Base-by-base conservation (phyloP, 2,329 filamentous ascomycete species). In the Fusarium palustre region DNA sequence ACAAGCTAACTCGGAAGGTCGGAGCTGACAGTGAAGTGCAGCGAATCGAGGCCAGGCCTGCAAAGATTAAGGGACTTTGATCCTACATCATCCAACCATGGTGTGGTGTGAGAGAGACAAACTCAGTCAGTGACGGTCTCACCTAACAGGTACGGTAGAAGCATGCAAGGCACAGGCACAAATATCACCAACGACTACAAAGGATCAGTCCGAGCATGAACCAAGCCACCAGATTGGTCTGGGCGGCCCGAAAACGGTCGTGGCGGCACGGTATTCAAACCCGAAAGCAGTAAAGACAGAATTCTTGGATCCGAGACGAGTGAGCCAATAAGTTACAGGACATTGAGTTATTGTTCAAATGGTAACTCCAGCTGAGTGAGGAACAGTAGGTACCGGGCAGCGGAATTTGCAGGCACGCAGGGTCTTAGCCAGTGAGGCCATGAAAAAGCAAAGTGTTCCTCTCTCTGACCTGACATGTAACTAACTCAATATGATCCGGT, bases 281-380 rank as follows among this genome's bases (percentile, higher is more conserved):
- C 60, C 60, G 54, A 65, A 65, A 54, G 36, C 13, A 65, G 62
- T 54, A 24, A 46, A 46, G 43, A 16, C 22, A 31, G n/a, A 12
- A 41, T 18, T 47, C 15, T 49, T 30, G 18, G 1, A 34, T 11
- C 10, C 28, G 28, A 30, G 10, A 30, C 28, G 11, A 30, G 15
- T 48, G 28, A 36, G 30, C 57, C 57, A 58, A 36, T 59, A 48
- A 45, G 18, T 52, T 52, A 25, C n/a, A 7, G 46, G 33, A 46
- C 30, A 33, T 42, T 11, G 7, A n/a, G 28, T 24, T 24, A 38
- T 34, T 24, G 33, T 34, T 33, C 34, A 39, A 18, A 25, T 49
- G 4, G n/a, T 34, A 6, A 24, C 3, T 42, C 20, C 24, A 39
- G 24, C 39, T 39, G 13, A 42, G 20, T 18, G 9, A 25, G 5